phyloP scores from a whole-genome alignment of 2,329 filamentous ascomycete genomes.

The Torrubiella hemipterigena region DNA sequence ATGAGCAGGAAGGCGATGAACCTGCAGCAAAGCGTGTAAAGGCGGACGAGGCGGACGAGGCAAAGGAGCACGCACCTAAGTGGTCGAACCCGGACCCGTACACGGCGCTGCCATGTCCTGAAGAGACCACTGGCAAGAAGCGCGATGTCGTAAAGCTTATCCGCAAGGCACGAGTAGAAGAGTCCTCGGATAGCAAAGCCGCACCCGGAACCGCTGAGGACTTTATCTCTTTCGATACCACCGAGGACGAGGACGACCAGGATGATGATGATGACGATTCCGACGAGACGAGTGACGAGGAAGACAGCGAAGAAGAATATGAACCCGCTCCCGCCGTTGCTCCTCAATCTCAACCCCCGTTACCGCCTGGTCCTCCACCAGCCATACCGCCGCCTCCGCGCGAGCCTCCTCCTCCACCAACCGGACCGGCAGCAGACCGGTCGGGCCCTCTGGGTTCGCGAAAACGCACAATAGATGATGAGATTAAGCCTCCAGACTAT shows the following conservation, averaged over 20 bases:
- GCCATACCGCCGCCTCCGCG: conserved; percentile 10
- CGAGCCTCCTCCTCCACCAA: conserved; percentile 7
- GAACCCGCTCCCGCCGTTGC: conserved; percentile 10
- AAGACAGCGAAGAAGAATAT: conserved; percentile 7
- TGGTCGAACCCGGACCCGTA: conserved; percentile 98
- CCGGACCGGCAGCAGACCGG: conserved; percentile 13
- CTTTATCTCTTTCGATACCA: conserved; percentile 77
- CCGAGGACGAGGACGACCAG: conserved; percentile 38
- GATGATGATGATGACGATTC: conserved; percentile 11
- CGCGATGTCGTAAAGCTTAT: conserved; percentile 85
- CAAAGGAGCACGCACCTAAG: conserved; percentile 45
- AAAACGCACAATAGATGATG: conserved; percentile 64
- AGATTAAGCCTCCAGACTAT: conserved; percentile 47
- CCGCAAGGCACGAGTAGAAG: conserved; percentile 69
- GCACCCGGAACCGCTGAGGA: conserved; percentile 55
- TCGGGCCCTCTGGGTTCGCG: conserved; percentile 45
- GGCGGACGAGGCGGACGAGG: conserved; percentile 14
- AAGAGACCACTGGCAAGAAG: conserved; percentile 62
- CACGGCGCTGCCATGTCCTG: conserved; percentile 70
- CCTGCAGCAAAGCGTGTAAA: conserved; percentile 24
- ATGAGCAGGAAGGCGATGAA: conserved; percentile 20
- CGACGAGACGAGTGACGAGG: conserved; percentile 10
- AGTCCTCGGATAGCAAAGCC: conserved; percentile 31
- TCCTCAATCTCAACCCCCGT: conserved; percentile 9
- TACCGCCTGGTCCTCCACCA: conserved; percentile 10